Conservation (phyloP, 495 filamentous ascomycete genomes). For the Mytilinidion resinicola region DNA sequence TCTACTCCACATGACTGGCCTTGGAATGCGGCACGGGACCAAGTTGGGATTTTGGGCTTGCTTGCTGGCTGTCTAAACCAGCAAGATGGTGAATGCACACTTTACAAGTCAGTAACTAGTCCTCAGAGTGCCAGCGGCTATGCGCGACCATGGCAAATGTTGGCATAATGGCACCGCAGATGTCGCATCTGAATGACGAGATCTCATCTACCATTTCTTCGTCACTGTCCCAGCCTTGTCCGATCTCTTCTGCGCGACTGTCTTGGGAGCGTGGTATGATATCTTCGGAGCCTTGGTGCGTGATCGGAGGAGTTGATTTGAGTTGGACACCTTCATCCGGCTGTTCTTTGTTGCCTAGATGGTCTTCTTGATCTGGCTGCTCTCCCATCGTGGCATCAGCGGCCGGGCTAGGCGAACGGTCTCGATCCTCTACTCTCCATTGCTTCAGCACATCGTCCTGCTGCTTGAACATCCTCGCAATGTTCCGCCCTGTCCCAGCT, state of each 20-base stretch:
- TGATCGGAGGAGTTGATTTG: neutral
- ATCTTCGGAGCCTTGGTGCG: slow-evolving; percentile 18
- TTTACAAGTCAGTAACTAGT: neutral
- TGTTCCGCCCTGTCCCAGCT: slow-evolving; percentile 36
- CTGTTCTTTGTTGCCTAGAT: slow-evolving; percentile 6
- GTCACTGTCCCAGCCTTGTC: slow-evolving; percentile 44
- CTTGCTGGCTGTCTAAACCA: too few species aligned
- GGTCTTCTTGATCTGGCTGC: neutral
- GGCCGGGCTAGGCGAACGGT: slow-evolving; percentile 25
- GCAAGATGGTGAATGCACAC: too few species aligned
- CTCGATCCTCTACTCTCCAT: slow-evolving; percentile 52
- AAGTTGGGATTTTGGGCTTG: too few species aligned
- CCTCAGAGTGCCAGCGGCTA: slow-evolving; percentile 57
- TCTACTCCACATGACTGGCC: too few species aligned
- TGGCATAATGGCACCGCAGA: slow-evolving; percentile 61
- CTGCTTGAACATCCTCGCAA: slow-evolving; percentile 39
- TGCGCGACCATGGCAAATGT: slow-evolving; percentile 69
- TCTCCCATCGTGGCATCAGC: neutral
- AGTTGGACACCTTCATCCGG: neutral
- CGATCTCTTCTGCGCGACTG: slow-evolving; percentile 25
- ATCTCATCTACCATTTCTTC: slow-evolving; percentile 34
- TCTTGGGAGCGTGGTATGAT: slow-evolving; percentile 24
- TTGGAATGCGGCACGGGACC: too few species aligned
- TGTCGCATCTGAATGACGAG: slow-evolving; percentile 41
- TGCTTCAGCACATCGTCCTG: slow-evolving; percentile 60